Evolutionary conservation across 495 filamentous ascomycete species (phyloP).

Genomic region (Penicillium herquei): DNA sequence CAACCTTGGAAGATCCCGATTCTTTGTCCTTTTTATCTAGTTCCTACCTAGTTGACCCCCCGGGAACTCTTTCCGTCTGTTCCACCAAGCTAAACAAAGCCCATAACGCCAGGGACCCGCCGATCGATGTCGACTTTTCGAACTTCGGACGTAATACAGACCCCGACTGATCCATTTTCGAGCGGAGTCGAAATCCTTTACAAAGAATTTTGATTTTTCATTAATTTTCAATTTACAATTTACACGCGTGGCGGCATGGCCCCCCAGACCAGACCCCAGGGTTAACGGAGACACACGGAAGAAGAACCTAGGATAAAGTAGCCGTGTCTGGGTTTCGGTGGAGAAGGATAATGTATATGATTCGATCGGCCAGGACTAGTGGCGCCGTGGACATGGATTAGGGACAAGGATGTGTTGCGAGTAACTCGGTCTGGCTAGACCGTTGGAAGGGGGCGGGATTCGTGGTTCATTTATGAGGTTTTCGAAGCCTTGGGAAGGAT

Average conservation of each 20-base stretch:
- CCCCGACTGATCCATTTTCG: not conserved
- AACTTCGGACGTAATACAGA: not conserved
- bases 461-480: too few species aligned
- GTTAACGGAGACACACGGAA: not conserved
- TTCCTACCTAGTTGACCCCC: not conserved
- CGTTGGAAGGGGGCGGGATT: conserved; percentile 5
- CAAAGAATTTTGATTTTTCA: too few species aligned
- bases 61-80: conserved; percentile 7
- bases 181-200: not conserved
- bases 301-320: conserved; percentile 3
- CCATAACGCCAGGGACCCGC: not conserved
- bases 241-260: conserved; percentile 10
- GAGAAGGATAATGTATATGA: not conserved
- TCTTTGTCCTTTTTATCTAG: conserved; percentile 13
- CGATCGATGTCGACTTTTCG: not conserved
- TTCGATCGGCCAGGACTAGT: conserved; percentile 11
- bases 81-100: not conserved
- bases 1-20: conserved; percentile 10
- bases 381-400: conserved; percentile 17
- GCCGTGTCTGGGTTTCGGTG: not conserved
- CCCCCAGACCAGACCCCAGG: not conserved
- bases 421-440: conserved; percentile 8
- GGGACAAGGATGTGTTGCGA: conserved; percentile 6
- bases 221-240: too few species aligned
- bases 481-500: too few species aligned